Percentiles rank a stretch among this genome's conserved stretches.
Conservation (phyloP, 495 filamentous ascomycete species). For the Hypoxylon trugodes region DNA sequence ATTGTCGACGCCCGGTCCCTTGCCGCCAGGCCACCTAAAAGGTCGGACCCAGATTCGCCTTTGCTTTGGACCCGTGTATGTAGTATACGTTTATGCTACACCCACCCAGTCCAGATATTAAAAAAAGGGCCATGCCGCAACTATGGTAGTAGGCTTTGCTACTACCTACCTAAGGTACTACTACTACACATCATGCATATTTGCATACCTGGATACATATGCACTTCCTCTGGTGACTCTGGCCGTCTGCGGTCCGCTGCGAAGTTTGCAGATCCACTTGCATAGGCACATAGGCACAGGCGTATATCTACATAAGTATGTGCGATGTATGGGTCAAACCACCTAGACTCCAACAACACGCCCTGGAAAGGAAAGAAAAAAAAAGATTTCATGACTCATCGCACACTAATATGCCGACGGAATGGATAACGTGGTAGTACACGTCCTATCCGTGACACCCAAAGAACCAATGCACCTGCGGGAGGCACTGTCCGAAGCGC, state of each 20-base stretch:
- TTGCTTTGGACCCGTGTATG: slow-evolving; percentile 28
- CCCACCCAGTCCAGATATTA: slow-evolving; percentile 6
- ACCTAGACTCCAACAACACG: background rate
- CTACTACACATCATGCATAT: no score
- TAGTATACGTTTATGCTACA: slow-evolving; percentile 27
- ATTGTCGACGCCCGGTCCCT: slow-evolving; percentile 25
- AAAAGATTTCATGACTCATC: slow-evolving; percentile 25
- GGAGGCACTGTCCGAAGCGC: slow-evolving; percentile 44
- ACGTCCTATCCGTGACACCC: slow-evolving; percentile 29
- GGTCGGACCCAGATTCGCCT: slow-evolving; percentile 27
- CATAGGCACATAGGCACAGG: no score
- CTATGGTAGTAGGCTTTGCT: no score
- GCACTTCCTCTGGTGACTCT: slow-evolving; percentile 49
- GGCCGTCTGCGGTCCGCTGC: slow-evolving; percentile 50
- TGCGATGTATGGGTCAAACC: background rate
- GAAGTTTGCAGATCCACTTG: slow-evolving; percentile 37
- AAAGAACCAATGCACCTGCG: slow-evolving; percentile 36
- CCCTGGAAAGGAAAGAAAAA: background rate
- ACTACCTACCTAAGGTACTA: no score
- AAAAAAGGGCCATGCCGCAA: slow-evolving; percentile 16
- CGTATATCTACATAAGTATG: no score
- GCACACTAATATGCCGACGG: slow-evolving; percentile 3
- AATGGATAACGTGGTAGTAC: slow-evolving; percentile 23
- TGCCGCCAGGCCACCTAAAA: slow-evolving; percentile 18
- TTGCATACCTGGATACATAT: no score